Percentiles rank a stretch among this genome's conserved stretches.
Conservation (phyloP, 2,329 filamentous ascomycete species). For the Podosphaera leucotricha region DNA sequence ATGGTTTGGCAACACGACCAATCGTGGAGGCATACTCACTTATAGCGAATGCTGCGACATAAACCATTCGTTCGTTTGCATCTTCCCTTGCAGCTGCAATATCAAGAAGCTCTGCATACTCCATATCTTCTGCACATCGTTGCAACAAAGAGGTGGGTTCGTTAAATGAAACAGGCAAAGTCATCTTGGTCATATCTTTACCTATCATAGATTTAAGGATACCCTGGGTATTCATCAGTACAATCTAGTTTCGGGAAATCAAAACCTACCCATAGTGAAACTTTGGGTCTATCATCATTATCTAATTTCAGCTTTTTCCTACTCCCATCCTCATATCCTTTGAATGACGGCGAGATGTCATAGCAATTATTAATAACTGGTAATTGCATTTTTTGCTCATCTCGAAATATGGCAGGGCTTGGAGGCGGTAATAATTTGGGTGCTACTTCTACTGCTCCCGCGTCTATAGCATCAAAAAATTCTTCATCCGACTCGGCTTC, state of each 20-base stretch:
- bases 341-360: conserved; percentile 58
- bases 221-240: conserved; percentile 29
- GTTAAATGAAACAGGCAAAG: conserved; percentile 91
- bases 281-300: conserved; percentile 75
- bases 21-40: conserved; percentile 96
- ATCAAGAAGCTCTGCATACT: conserved; percentile 84
- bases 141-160: conserved; percentile 90
- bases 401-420: conserved; percentile 16
- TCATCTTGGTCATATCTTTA: conserved; percentile 99
- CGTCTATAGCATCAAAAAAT: conserved; percentile 92
- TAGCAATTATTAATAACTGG: conserved; percentile 18
- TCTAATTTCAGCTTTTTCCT: conserved; percentile 67
- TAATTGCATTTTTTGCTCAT: conserved; percentile 22
- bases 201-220: conserved; percentile 99
- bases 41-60: conserved; percentile 85
- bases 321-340: conserved; percentile 76
- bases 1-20: conserved; percentile 88
- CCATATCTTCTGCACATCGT: conserved; percentile 91
- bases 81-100: conserved; percentile 65
- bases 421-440: conserved; percentile 36
- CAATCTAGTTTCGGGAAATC: neutral
- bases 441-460: conserved; percentile 66
- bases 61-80: conserved; percentile 76
- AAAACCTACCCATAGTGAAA: conserved; percentile 70
- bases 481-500: conserved; percentile 64